Conservation (phyloP, 2,329 filamentous ascomycete species). For the Chrysosporium queenslandicum region DNA sequence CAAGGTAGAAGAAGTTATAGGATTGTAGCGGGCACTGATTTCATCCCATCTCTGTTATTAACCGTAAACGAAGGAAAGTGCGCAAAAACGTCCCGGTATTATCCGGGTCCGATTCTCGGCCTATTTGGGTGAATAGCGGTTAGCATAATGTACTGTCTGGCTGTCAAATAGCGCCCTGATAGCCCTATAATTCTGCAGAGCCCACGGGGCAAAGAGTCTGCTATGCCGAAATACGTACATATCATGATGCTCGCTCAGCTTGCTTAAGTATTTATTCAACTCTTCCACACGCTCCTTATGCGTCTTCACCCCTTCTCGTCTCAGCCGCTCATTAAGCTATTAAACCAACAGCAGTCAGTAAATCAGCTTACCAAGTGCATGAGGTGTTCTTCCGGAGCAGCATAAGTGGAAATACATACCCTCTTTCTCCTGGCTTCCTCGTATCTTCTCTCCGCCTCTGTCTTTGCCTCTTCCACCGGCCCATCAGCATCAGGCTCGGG, state of each 20-base stretch:
- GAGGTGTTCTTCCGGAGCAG: not conserved
- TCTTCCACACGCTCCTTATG: constrained; percentile 96
- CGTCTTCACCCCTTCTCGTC: constrained; percentile 81
- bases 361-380: not conserved
- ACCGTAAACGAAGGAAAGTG: not conserved
- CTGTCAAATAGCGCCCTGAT: no score
- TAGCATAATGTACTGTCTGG: constrained; percentile 13
- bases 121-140: constrained; percentile 19
- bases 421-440: constrained; percentile 73
- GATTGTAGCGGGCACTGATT: not conserved
- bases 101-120: constrained; percentile 30
- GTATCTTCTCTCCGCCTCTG: constrained; percentile 69
- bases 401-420: constrained; percentile 43
- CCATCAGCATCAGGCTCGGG: constrained; percentile 24
- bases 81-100: constrained; percentile 2
- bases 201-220: not conserved
- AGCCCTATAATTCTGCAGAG: not conserved
- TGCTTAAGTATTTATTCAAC: constrained; percentile 84
- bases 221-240: constrained; percentile 50
- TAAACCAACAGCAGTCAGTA: constrained; percentile 17
- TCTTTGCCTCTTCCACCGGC: constrained; percentile 50
- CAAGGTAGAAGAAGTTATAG: not conserved
- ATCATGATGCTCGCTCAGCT: constrained; percentile 92
- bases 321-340: constrained; percentile 70
- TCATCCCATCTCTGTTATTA: not conserved